Base-by-base conservation (phyloP, 1,284 basidiomycete genomes). In the Puccinia horiana region DNA sequence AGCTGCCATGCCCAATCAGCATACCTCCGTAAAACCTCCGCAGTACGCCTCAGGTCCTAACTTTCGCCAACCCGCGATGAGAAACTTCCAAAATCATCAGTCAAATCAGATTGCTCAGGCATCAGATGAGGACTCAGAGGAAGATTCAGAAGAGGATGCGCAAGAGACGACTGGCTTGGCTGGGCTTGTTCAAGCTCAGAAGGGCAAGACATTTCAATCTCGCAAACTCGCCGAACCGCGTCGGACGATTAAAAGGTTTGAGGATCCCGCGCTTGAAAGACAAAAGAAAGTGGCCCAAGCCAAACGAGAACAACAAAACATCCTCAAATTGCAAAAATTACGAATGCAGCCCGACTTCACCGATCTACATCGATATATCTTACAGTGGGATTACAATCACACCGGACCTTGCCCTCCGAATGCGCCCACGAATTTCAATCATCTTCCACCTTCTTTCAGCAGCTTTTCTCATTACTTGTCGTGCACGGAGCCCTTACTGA, bases 351-450 rank as follows among this genome's bases (percentile, higher is more conserved):
- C 95, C 0, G 92, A 98, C 86, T 89, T 96, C 44, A 91, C 91
- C 18, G 89, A 89, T 18, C 90, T 99, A 29, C 93, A 96, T 86
- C 91, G 91, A 56, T 89, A 89, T n/a, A 89, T 99, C 54, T 88
- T 99, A 0, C 91, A 92, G 0, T 99, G 96, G 96, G 89, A 93
- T 86, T 94, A 95, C 83, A 90, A 92, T 75, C 90, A 93, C 84
- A 87, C 87, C 0, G 93, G 92, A 14, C 88, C 90, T 11, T 88
- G 89, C 14, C 86, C 88, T 1, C 88, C 87, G 12, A 85, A 87
- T 69, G 92, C 92, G 44, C 91, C 92, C 87, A 84, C 52, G 29
- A 85, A 83, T 47, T 85, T 90, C 42, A 83, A 85, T 9, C 87
- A 87, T 4, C 89, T 96, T 4, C 93, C 93, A 0, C 90, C 91